phyloP scores from a whole-genome alignment of 495 filamentous ascomycete species.

The Aspergillus funiculosus region DNA sequence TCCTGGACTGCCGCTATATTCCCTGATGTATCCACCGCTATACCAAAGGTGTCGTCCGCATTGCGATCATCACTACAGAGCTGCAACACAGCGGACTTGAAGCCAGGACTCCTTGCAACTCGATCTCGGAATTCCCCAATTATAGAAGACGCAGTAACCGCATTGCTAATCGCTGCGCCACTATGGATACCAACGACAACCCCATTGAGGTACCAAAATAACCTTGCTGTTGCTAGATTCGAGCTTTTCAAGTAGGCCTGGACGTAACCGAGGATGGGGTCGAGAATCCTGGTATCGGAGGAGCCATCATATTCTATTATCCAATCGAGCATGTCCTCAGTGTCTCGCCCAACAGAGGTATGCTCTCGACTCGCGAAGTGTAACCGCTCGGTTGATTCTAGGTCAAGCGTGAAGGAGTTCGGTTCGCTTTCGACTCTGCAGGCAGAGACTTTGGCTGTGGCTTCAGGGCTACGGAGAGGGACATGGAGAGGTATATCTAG shows the following conservation, averaged over 20 bases:
- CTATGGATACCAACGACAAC: constrained; percentile 4
- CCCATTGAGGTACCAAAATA: constrained; percentile 1
- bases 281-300: background rate
- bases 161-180: background rate
- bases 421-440: constrained; percentile 1
- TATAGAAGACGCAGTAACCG: background rate
- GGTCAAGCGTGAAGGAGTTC: background rate
- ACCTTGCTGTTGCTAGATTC: background rate
- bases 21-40: background rate
- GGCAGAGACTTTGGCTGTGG: constrained; percentile 1
- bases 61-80: constrained; percentile 1
- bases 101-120: background rate
- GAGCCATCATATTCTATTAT: background rate
- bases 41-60: constrained; percentile 8
- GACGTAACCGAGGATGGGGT: background rate
- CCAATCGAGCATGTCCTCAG: background rate
- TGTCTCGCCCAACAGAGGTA: background rate
- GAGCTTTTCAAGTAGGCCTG: background rate
- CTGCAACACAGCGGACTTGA: background rate
- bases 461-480: background rate
- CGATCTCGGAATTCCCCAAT: background rate
- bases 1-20: background rate
- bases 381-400: background rate
- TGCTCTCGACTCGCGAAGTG: too few species aligned
- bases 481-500: constrained; percentile 2